phyloP scores from a whole-genome alignment of 164 flowering plant genomes.

The Liquidambar formosana region DNA sequence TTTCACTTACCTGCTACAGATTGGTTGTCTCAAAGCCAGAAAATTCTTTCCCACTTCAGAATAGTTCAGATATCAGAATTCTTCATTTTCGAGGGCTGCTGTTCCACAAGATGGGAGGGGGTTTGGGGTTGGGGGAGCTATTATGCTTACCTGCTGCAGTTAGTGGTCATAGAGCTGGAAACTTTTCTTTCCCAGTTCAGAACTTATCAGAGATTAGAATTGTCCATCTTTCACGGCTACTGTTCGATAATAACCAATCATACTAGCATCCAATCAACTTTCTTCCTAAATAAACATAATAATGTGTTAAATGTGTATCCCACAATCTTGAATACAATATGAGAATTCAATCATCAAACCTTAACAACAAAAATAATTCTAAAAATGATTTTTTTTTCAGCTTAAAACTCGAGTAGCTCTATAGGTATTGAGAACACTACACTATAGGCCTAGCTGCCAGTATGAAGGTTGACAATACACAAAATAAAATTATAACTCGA shows the following conservation, averaged over 20 bases:
- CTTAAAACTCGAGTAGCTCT: background rate
- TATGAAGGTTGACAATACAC: background rate
- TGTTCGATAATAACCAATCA: background rate
- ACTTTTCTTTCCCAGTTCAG: no score
- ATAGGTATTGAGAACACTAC: background rate
- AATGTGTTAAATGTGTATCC: background rate
- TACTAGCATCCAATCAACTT: conserved; percentile 18
- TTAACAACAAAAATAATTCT: background rate
- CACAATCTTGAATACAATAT: background rate
- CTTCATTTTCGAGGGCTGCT: no score
- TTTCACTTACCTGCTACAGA: no score
- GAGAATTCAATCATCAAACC: background rate
- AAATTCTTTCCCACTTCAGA: no score
- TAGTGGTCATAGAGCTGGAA: no score
- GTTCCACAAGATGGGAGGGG: no score
- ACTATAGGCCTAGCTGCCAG: background rate
- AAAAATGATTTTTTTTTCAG: background rate
- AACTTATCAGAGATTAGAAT: no score
- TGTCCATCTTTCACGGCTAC: background rate
- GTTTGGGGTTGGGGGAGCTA: no score
- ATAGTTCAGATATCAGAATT: no score
- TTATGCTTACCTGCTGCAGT: no score
- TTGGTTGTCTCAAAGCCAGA: no score
- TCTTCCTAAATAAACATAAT: conserved; percentile 4
- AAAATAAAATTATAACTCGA: background rate